Evolutionary conservation across 139 green algal genomes (phyloP).

Genomic region (Coelastrella sp.): DNA sequence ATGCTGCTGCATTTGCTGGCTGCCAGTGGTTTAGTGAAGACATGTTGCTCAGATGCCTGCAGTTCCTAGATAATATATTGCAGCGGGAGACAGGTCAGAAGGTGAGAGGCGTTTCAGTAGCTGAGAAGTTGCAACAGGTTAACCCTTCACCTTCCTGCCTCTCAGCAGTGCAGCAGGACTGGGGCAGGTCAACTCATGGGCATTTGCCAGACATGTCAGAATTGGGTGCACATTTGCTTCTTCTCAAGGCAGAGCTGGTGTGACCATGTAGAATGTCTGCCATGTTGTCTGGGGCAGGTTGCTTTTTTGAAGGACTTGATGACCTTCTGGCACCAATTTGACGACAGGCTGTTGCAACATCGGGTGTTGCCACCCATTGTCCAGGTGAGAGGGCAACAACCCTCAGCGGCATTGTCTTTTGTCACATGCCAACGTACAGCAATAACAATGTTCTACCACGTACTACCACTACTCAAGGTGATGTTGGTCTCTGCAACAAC

Average conservation of each 20-base stretch:
- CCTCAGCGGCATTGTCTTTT: no score
- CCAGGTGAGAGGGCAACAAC: slow-evolving; percentile 23
- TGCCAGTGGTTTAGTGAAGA: slow-evolving; percentile 78
- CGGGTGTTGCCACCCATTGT: slow-evolving; percentile 65
- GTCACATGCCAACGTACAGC: no score
- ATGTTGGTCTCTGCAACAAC: no score
- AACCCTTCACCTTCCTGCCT: background rate
- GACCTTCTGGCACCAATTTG: slow-evolving; percentile 73
- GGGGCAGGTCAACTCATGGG: no score
- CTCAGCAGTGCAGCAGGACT: no score
- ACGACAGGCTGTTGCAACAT: slow-evolving; percentile 77
- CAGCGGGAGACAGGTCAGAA: slow-evolving; percentile 80
- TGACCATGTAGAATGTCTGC: background rate
- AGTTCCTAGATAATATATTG: slow-evolving; percentile 88
- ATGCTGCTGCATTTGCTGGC: slow-evolving; percentile 57
- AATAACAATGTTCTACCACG: no score
- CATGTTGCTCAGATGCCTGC: slow-evolving; percentile 72
- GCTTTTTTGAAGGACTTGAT: slow-evolving; percentile 81
- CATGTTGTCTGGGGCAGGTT: background rate
- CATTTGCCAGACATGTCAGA: no score
- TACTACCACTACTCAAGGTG: no score
- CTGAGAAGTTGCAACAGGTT: background rate
- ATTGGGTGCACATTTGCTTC: background rate
- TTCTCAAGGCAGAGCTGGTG: background rate
- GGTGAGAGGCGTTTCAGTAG: slow-evolving; percentile 26